phyloP scores from a whole-genome alignment of 805 yeast genomes.

The Teunomyces panamensis region DNA sequence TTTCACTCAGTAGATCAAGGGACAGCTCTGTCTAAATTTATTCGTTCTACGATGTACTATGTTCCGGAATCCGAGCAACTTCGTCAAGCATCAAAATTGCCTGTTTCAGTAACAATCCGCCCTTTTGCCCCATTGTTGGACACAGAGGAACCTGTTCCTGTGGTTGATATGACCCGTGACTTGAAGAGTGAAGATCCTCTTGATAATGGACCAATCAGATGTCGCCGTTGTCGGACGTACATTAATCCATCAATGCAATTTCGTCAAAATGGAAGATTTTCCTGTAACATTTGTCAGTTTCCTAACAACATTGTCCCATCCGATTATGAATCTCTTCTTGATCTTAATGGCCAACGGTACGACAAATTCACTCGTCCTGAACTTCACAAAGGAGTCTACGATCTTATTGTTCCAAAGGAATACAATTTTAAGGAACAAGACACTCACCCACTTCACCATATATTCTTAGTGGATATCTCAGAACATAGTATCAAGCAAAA shows the following conservation, averaged over 20 bases:
- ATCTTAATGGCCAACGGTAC: slow-evolving; percentile 56
- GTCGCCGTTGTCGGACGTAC: slow-evolving; percentile 88
- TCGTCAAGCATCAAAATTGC: slow-evolving; percentile 67
- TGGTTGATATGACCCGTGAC: slow-evolving; percentile 53
- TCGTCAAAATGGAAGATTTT: slow-evolving; percentile 57
- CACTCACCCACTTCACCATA: slow-evolving; percentile 53
- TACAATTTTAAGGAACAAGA: slow-evolving; percentile 50
- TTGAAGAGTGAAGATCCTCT: slow-evolving; percentile 18
- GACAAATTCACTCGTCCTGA: slow-evolving; percentile 73
- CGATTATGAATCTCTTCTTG: slow-evolving; percentile 64
- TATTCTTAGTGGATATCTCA: slow-evolving; percentile 71
- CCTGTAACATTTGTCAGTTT: slow-evolving; percentile 85
- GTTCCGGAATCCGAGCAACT: slow-evolving; percentile 74
- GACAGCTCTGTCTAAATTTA: slow-evolving; percentile 73
- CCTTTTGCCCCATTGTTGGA: slow-evolving; percentile 72
- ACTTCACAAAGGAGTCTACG: slow-evolving; percentile 78
- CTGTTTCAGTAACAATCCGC: slow-evolving; percentile 74
- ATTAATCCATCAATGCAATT: slow-evolving; percentile 80
- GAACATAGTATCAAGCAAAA: slow-evolving; percentile 57
- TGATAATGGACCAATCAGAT: slow-evolving; percentile 73
- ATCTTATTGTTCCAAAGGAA: slow-evolving; percentile 70
- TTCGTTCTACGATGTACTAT: slow-evolving; percentile 76
- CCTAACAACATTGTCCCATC: slow-evolving; percentile 61
- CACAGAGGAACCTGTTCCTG: slow-evolving; percentile 60
- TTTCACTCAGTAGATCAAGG: slow-evolving; percentile 78